Base-by-base conservation (phyloP, 352 stramenopile genomes). In the Globisporangium recalcitrans region DNA sequence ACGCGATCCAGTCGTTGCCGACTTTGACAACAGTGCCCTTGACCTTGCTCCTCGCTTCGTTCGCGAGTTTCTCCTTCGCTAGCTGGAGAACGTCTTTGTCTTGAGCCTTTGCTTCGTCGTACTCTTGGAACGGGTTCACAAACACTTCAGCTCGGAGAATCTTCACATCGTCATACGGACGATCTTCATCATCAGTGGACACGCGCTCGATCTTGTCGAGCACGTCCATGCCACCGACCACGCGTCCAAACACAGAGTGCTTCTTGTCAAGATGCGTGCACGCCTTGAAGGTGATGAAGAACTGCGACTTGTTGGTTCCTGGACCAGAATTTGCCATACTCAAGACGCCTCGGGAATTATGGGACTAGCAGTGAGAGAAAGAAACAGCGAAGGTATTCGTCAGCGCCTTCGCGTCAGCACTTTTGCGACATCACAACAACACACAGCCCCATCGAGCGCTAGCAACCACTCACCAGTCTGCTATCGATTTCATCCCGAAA, bases 401-500 rank as follows among this genome's bases (percentile, higher is more conserved):
- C 32, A 52, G 16, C 10, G 3, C 24, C 11, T 36, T 14, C 4
- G 6, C 6, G 27, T 31, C 27, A 31, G 27, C 27, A 31, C n/a
- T n/a, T 31, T 31, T 5, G 27, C 27, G 27, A 2, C 22, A 52
- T 19, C 27, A 42, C 32, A 19, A 32, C 22, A 46, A 38, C 9
- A 56, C 56, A 24, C 27, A 60, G 58, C 47, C 44, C 70, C 7
- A n/a, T n/a, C n/a, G n/a, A n/a, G n/a, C n/a, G n/a, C n/a, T n/a
- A n/a, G n/a, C 13, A 49, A 58, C 4, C 4, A 69, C 76, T 64
- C 73, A 88, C 90, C 69, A 99, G 70, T 60, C 94, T 78, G 60
- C 91, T 91, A 73, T 99, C 95, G 70, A 99, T 99, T 74, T 99
- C 97, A 73, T 99, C 97, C 19, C 72, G 66, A 67, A 99, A 99